A percentile compares a stretch with the other conserved stretches of the same genome.
Evolutionary conservation across 768 basidiomycete genomes (phyloP).

Genomic region (Rhodotorula paludigena): DNA sequence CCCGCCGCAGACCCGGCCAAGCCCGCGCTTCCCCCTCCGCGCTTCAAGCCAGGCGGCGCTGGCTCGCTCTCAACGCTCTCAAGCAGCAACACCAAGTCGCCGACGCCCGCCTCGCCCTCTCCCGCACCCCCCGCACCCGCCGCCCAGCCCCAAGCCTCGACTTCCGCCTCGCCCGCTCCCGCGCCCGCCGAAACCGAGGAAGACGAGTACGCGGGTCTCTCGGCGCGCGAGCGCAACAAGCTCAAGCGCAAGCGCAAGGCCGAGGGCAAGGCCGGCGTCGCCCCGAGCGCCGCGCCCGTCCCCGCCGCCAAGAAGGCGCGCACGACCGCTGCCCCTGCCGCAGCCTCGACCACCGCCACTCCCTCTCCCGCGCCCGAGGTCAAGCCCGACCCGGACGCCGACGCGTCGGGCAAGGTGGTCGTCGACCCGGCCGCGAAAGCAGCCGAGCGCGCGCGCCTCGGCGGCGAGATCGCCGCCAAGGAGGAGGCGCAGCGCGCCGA

Average conservation of each 20-base stretch:
- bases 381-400: conserved; percentile 56
- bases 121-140: not conserved
- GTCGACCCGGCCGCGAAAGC: conserved; percentile 50
- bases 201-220: conserved; percentile 54
- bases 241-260: conserved; percentile 90
- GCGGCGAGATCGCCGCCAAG: conserved; percentile 58
- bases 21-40: conserved; percentile 25
- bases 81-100: no score
- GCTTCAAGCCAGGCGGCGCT: conserved; percentile 4
- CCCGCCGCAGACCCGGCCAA: not conserved
- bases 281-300: not conserved
- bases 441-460: conserved; percentile 46
- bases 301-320: conserved; percentile 48
- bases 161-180: conserved; percentile 6
- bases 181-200: conserved; percentile 30
- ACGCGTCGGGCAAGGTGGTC: conserved; percentile 35
- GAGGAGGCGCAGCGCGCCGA: conserved; percentile 37
- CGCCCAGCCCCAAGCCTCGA: not conserved
- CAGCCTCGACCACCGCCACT: not conserved
- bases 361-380: not conserved
- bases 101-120: not conserved
- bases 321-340: not conserved
- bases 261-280: conserved; percentile 45
- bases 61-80: not conserved
- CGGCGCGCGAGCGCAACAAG: conserved; percentile 86